phyloP scores from a whole-genome alignment of 2,329 filamentous ascomycete genomes.

The Exophiala alcalophila region DNA sequence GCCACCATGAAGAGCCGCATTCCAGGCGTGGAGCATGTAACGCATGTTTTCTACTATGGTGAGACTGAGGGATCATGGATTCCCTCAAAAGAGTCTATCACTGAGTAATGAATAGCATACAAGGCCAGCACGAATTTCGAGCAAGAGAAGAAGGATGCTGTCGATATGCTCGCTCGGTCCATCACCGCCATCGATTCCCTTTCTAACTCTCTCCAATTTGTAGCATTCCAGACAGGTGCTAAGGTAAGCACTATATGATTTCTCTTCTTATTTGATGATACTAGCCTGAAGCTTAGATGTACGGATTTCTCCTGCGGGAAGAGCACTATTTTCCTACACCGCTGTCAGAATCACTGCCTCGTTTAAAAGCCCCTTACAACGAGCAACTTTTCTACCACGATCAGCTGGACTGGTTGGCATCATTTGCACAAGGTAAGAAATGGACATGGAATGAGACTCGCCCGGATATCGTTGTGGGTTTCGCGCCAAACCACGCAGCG shows the following conservation, averaged over 20 bases:
- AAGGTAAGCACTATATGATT: constrained; percentile 3
- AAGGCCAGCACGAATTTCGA: constrained; percentile 15
- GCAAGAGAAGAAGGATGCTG: constrained; percentile 15
- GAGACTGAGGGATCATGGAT: background rate
- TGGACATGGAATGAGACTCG: constrained; percentile 40
- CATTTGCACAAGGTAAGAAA: constrained; percentile 28
- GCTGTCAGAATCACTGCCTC: constrained; percentile 33
- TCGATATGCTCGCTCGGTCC: constrained; percentile 12
- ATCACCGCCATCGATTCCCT: constrained; percentile 12
- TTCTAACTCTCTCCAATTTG: constrained; percentile 10
- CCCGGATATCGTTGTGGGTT: constrained; percentile 35
- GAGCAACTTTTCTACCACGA: constrained; percentile 36
- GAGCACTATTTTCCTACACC: constrained; percentile 24
- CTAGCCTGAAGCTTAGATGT: too few species aligned
- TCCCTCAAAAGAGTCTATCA: background rate
- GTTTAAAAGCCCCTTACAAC: constrained; percentile 33
- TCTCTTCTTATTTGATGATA: too few species aligned
- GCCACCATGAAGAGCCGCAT: constrained; percentile 32
- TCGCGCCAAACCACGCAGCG: constrained; percentile 33
- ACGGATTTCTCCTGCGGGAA: constrained; percentile 14
- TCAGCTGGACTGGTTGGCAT: constrained; percentile 29
- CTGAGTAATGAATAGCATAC: constrained; percentile 6
- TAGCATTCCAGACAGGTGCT: constrained; percentile 14
- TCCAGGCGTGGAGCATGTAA: constrained; percentile 37
- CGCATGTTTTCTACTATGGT: constrained; percentile 38